Evolutionary conservation across 2,329 filamentous ascomycete species (phyloP).

Genomic region (Dactylonectria estremocensis): DNA sequence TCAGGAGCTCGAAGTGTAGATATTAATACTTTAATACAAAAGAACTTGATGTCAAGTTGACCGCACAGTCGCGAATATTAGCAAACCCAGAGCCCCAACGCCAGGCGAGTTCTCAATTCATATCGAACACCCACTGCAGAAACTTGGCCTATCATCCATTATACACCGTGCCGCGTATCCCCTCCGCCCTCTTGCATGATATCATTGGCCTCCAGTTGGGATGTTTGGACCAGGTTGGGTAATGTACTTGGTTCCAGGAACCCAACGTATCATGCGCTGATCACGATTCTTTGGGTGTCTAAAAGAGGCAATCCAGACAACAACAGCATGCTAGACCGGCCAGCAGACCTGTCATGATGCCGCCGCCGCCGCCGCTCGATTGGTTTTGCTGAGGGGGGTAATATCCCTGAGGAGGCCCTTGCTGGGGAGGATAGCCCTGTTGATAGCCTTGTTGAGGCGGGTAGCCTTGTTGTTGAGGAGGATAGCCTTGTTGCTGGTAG

Average conservation of each 20-base stretch:
- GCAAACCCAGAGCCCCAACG: constrained; percentile 39
- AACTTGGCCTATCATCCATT: constrained; percentile 31
- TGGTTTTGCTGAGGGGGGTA: constrained; percentile 49
- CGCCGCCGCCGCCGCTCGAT: constrained; percentile 35
- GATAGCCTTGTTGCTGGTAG: constrained; percentile 48
- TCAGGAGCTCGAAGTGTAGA: not conserved
- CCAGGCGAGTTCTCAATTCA: constrained; percentile 32
- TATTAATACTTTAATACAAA: constrained; percentile 25
- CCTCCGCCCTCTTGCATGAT: constrained; percentile 1
- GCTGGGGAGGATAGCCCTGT: constrained; percentile 50
- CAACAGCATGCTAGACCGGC: constrained; percentile 71
- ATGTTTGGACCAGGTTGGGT: not conserved
- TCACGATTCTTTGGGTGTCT: constrained; percentile 38
- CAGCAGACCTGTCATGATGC: constrained; percentile 62
- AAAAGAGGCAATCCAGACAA: constrained; percentile 72
- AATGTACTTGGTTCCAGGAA: too few species aligned
- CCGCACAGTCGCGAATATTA: constrained; percentile 22
- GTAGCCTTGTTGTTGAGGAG: constrained; percentile 51
- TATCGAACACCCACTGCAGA: constrained; percentile 4
- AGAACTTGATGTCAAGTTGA: constrained; percentile 11
- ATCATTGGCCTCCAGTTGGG: constrained; percentile 6
- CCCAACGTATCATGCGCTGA: not conserved
- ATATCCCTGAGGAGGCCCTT: constrained; percentile 56
- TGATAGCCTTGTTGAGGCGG: constrained; percentile 53
- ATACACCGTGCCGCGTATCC: constrained; percentile 36